Evolutionary conservation across 805 yeast species (phyloP), one percentile per base, ranked within the genome.

Genomic region (Candida ovalis): DNA sequence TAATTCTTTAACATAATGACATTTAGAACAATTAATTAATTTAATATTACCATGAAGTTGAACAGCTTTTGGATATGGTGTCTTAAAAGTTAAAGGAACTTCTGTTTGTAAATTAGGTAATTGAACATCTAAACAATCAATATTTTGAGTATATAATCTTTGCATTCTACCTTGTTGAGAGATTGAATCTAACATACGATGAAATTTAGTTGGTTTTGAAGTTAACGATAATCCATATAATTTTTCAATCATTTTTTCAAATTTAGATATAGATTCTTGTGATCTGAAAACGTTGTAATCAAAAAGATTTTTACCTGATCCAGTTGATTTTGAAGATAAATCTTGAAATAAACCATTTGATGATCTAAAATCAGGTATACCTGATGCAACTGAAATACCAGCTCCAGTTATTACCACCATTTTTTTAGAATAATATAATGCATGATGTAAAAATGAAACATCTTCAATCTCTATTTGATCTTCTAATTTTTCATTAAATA

Each of bases 371-470:
- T 69, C 73, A 3, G 96, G 96, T 36, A 89, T 90, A 4, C 97
- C 97, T 1, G 96, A 88, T 25, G 86, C 85, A 46, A 91, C 94
- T 12, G 96, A 88, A 18, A 88, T 80, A 2, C 97, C 97, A 17
- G 97, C 97, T 10, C 97, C 97, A 1, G 91, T 80, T 25, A 90
- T 75, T 25, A 84, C 78, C 2, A 88, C 74, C 27, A 84, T 70
- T 52, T 77, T 76, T 53, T 75, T 78, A 27, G 91, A 74, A 55
- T 84, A 73, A 30, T 62, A 64, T 22, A 83, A 60, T 0, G 81
- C 79, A 61, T 79, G 76, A 46, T 73, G 74, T 23, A 83, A 57
- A 50, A 81, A 77, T 7, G 74, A 69, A 12, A 80, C 63, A 48
- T 77, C 76, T 22, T 68, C 69, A 17, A 68, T 50, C 36, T 68